Evolutionary conservation across 2,329 filamentous ascomycete species (phyloP), one percentile per base, ranked within the genome.

Genomic region (Aschersonia sp.): DNA sequence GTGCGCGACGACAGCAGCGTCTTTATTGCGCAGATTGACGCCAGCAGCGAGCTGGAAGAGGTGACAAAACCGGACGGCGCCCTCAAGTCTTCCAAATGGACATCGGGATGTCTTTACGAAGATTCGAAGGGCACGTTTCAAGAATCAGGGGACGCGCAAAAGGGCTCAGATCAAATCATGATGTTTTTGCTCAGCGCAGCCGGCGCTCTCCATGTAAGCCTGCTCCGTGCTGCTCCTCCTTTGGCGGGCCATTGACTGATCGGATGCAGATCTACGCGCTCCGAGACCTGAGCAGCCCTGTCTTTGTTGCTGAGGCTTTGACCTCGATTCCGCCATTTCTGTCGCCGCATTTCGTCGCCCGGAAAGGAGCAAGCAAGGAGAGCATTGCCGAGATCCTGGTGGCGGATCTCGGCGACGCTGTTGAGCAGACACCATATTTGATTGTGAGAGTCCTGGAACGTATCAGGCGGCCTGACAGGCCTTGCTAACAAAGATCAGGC

Each of bases 1-100:
- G 68, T 95, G 22, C 77, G 87, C 48, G 87, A 95, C 53, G 88
- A 98, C 61, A 80, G 78, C 5, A 92, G 84, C 50, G 73, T 88
- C 6, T 79, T 86, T 48, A 69, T 97, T 40, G 81, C 88, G 43
- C 78, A 87, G 58, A 85, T 89, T 40, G 87, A 89, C 57, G 59
- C 51, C 50, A 84, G 79, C 57, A 83, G 86, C 43, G 92, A 98
- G 56, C 70, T 97, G 3, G 89, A 95, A 59, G 86, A 94, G 59
- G 65, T 94, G 4, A 78, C 84, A 43, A 74, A 79, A 53, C 70
- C 76, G 32, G 78, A 81, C 31, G 68, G 72, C 7, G 56, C 73
- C 1, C 66, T 82, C 3, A 64, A 65, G 2, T 68, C 73, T 1
- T 81, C 74, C 2, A 86, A 84, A 59, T 95, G 92, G 86, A 68